Evolutionary conservation across 129 eudicot genomes (phyloP).

Genomic region (Deinandra increscens): DNA sequence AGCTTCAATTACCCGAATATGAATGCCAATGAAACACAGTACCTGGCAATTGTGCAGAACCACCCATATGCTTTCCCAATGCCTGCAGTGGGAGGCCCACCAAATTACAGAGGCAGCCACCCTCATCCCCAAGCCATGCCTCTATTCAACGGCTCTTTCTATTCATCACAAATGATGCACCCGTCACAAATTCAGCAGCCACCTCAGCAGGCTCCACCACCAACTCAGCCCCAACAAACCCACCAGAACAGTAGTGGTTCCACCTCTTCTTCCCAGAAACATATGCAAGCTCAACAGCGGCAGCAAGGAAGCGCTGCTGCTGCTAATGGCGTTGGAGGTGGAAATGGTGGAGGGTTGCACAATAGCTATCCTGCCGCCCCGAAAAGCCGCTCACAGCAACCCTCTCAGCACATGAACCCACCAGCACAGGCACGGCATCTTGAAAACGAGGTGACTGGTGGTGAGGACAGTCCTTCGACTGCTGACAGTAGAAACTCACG

Average conservation of each 20-base stretch:
- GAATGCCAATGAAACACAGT: slow-evolving; percentile 71
- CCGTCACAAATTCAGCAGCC: slow-evolving; percentile 75
- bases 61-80: slow-evolving; percentile 71
- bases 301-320: slow-evolving; percentile 54
- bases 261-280: slow-evolving; percentile 79
- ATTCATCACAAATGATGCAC: slow-evolving; percentile 87
- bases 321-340: slow-evolving; percentile 54
- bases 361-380: slow-evolving; percentile 42
- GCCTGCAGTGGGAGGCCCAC: slow-evolving; percentile 77
- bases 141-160: slow-evolving; percentile 69
- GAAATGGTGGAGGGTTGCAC: slow-evolving; percentile 46
- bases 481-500: slow-evolving; percentile 66
- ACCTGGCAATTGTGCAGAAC: slow-evolving; percentile 76
- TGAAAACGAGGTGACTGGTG: slow-evolving; percentile 56
- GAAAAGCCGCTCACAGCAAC: slow-evolving; percentile 60
- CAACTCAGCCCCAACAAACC: slow-evolving; percentile 48
- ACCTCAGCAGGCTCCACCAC: slow-evolving; percentile 36
- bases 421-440: slow-evolving; percentile 47
- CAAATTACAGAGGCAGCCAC: slow-evolving; percentile 58
- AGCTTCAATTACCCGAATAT: slow-evolving; percentile 84
- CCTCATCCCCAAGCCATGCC: slow-evolving; percentile 78
- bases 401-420: slow-evolving; percentile 40
- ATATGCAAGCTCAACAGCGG: slow-evolving; percentile 67
- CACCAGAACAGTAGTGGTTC: slow-evolving; percentile 65
- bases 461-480: slow-evolving; percentile 77